phyloP scores from a whole-genome alignment of 306 rosid genomes.

The Cucurbita pepo region DNA sequence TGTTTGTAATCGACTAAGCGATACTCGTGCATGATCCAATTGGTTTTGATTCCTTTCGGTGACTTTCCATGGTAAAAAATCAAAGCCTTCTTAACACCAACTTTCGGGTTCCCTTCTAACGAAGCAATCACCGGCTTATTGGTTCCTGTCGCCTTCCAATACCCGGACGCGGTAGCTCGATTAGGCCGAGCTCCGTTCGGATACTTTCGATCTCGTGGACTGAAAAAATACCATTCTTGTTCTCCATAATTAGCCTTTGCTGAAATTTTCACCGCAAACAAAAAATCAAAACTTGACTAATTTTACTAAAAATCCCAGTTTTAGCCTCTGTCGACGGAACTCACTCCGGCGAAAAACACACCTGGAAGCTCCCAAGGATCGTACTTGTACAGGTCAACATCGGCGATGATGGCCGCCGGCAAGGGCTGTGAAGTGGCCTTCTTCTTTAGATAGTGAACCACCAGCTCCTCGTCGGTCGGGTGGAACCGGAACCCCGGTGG shows the following conservation, averaged over 20 bases:
- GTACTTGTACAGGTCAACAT: constrained; percentile 84
- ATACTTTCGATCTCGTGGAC: constrained; percentile 89
- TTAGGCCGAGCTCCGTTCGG: constrained; percentile 95
- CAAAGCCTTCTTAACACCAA: constrained; percentile 88
- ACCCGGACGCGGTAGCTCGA: constrained; percentile 85
- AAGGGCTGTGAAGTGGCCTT: constrained; percentile 46
- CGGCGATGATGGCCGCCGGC: constrained; percentile 72
- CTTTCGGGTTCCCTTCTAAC: constrained; percentile 40
- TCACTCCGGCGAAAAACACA: constrained; percentile 2
- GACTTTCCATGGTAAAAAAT: constrained; percentile 94
- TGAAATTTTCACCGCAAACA: constrained; percentile 1
- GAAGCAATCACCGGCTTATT: constrained; percentile 69
- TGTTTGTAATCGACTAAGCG: constrained; percentile 45
- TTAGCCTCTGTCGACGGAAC: not conserved
- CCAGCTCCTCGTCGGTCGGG: constrained; percentile 93
- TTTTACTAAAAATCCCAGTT: not conserved
- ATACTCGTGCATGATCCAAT: constrained; percentile 98
- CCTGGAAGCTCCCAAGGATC: constrained; percentile 99
- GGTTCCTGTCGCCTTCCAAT: constrained; percentile 97
- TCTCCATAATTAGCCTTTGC: constrained; percentile 93
- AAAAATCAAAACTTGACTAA: not conserved
- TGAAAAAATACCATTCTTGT: constrained; percentile 90
- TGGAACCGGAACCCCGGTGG: constrained; percentile 95
- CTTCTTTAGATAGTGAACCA: constrained; percentile 88
- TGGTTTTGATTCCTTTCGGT: constrained; percentile 77